Evolutionary conservation across 2,329 filamentous ascomycete species (phyloP).

Genomic region (Beauveria bassiana): DNA sequence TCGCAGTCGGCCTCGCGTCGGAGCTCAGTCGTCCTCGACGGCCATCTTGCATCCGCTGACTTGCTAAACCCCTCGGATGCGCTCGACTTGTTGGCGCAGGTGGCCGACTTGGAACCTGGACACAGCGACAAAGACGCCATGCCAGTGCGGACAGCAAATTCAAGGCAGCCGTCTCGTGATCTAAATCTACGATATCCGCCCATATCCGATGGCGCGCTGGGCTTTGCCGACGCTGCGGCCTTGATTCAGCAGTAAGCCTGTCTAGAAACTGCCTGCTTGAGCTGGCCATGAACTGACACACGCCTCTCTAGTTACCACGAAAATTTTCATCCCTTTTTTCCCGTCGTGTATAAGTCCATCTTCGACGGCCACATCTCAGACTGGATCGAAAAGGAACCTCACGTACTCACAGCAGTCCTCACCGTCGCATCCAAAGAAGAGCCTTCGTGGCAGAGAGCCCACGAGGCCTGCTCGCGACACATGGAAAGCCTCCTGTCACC

Average conservation of each 20-base stretch:
- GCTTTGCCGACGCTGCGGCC: conserved; percentile 18
- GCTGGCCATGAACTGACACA: neutral
- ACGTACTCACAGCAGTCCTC: conserved; percentile 62
- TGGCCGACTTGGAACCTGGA: conserved; percentile 29
- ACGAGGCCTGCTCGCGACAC: conserved; percentile 58
- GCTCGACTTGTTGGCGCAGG: conserved; percentile 32
- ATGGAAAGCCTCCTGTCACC: conserved; percentile 63
- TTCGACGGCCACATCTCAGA: conserved; percentile 45
- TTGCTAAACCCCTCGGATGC: conserved; percentile 35
- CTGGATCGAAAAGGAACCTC: conserved; percentile 53
- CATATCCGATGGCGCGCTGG: conserved; percentile 23
- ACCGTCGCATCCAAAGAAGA: conserved; percentile 66
- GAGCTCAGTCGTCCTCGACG: conserved; percentile 23
- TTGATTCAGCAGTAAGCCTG: conserved; percentile 22
- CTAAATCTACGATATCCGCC: conserved; percentile 22
- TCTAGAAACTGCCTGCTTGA: neutral
- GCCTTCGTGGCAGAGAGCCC: conserved; percentile 53
- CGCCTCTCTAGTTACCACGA: conserved; percentile 44
- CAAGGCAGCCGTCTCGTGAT: conserved; percentile 7
- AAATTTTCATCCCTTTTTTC: conserved; percentile 63
- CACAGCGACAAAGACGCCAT: conserved; percentile 13
- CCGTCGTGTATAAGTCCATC: conserved; percentile 54
- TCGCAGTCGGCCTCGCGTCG: conserved; percentile 11
- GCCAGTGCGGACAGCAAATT: conserved; percentile 7
- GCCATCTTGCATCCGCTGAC: conserved; percentile 32